These are phyloP conservation scores for Paecilomyces niveus DNA, from an alignment of 2,329 filamentous ascomycete genomes.

Conservation along the genomic window DNA sequence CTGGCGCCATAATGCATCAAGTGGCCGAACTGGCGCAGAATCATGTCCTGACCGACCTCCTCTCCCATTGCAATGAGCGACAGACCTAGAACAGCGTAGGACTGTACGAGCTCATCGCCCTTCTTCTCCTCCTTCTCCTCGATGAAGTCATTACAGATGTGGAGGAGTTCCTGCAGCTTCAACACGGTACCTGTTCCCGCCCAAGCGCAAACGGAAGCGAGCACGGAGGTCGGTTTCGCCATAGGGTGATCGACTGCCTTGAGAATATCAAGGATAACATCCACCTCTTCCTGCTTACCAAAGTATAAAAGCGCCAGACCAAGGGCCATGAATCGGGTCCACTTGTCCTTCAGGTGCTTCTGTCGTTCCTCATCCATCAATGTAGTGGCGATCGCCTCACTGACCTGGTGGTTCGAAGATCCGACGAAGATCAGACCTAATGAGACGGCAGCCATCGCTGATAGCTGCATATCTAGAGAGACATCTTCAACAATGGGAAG, in stretches of 20 bases:
- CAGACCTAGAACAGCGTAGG: slow-evolving; percentile 90
- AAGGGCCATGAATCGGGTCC: slow-evolving; percentile 93
- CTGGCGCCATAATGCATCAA: slow-evolving; percentile 98
- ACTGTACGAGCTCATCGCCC: slow-evolving; percentile 88
- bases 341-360: slow-evolving; percentile 91
- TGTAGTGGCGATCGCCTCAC: slow-evolving; percentile 84
- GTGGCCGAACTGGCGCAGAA: slow-evolving; percentile 92
- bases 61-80: slow-evolving; percentile 96
- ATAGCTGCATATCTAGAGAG: slow-evolving; percentile 84
- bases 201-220: slow-evolving; percentile 96
- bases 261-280: slow-evolving; percentile 91
- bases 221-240: slow-evolving; percentile 88
- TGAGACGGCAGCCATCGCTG: slow-evolving; percentile 89
- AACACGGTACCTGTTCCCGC: slow-evolving; percentile 93
- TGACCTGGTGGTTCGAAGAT: slow-evolving; percentile 83
- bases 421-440: slow-evolving; percentile 89
- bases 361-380: slow-evolving; percentile 89
- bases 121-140: slow-evolving; percentile 93
- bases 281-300: slow-evolving; percentile 95
- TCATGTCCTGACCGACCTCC: slow-evolving; percentile 98
- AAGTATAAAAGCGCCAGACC: slow-evolving; percentile 93
- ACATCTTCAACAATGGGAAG: slow-evolving; percentile 83
- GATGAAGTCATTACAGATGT: slow-evolving; percentile 96
- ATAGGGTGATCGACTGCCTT: slow-evolving; percentile 97
- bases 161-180: slow-evolving; percentile 93